These are phyloP conservation scores for Ascochyta rabiei DNA, from an alignment of 2,329 filamentous ascomycete genomes.

Conservation along the genomic window DNA sequence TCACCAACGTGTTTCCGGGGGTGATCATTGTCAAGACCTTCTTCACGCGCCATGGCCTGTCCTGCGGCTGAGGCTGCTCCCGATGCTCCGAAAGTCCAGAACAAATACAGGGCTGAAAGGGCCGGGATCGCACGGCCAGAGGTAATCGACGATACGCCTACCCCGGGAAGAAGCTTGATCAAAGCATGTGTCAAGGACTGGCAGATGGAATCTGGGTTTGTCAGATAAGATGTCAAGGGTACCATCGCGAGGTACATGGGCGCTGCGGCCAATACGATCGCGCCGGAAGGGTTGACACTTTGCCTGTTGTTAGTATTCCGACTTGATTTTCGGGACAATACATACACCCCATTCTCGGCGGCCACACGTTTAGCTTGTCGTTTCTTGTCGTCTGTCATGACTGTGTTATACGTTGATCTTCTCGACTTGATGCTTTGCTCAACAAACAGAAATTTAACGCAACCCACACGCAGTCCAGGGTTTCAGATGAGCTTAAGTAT, in stretches of 20 bases:
- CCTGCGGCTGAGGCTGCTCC: conserved; percentile 28
- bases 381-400: conserved; percentile 31
- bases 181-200: conserved; percentile 30
- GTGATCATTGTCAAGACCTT: conserved; percentile 24
- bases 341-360: conserved; percentile 27
- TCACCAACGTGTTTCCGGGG: conserved; percentile 23
- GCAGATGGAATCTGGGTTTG: conserved; percentile 25
- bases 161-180: conserved; percentile 28
- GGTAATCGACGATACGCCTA: conserved; percentile 25
- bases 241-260: conserved; percentile 30
- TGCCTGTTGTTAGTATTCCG: not conserved
- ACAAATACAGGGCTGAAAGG: conserved; percentile 27
- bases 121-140: conserved; percentile 31
- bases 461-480: not conserved
- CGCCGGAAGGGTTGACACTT: conserved; percentile 27
- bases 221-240: conserved; percentile 27
- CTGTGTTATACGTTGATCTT: not conserved
- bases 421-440: not conserved
- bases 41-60: conserved; percentile 29
- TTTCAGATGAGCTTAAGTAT: conserved; percentile 4
- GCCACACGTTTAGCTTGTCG: conserved; percentile 21
- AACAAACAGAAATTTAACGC: not conserved
- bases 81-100: conserved; percentile 32
- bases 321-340: not conserved
- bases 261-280: conserved; percentile 19